These are phyloP conservation scores for Coniochaeta pulveracea DNA, from an alignment of 2,329 filamentous ascomycete species.

Conservation along the genomic window DNA sequence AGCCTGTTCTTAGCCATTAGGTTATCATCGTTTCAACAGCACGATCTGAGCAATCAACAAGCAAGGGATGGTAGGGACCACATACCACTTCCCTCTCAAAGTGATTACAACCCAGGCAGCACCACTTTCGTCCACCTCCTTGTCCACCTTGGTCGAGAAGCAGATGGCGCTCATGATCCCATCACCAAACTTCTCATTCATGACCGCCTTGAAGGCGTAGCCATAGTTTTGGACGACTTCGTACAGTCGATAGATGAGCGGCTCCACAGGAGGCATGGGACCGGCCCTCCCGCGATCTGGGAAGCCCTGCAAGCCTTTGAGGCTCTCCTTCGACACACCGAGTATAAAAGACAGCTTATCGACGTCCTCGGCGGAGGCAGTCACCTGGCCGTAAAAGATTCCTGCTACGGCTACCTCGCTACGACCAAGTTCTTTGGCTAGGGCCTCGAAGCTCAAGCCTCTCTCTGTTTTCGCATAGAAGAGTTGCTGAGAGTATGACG, in stretches of 20 bases:
- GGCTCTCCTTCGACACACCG: slow-evolving; percentile 33
- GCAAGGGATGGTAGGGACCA: slow-evolving; percentile 6
- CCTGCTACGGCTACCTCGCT: slow-evolving; percentile 79
- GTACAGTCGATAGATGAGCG: slow-evolving; percentile 80
- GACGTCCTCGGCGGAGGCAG: slow-evolving; percentile 37
- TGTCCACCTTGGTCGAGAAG: slow-evolving; percentile 85
- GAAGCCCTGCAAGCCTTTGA: slow-evolving; percentile 56
- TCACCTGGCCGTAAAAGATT: slow-evolving; percentile 71
- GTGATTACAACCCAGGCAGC: slow-evolving; percentile 78
- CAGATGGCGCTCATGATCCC: slow-evolving; percentile 96
- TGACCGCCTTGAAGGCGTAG: slow-evolving; percentile 85
- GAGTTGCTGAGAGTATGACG: slow-evolving; percentile 58
- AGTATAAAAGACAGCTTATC: slow-evolving; percentile 48
- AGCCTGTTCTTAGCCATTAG: slow-evolving; percentile 17
- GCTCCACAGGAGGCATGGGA: slow-evolving; percentile 77
- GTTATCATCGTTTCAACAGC: slow-evolving; percentile 3
- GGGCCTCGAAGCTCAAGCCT: slow-evolving; percentile 67
- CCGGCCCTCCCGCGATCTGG: slow-evolving; percentile 71
- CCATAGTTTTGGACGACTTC: slow-evolving; percentile 97
- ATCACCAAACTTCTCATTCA: slow-evolving; percentile 92
- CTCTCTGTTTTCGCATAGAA: slow-evolving; percentile 72
- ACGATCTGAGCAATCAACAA: neutral
- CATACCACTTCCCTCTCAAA: slow-evolving; percentile 71
- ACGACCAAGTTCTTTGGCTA: slow-evolving; percentile 62
- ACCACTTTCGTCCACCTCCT: slow-evolving; percentile 79